Conservation (phyloP, 805 yeast genomes). For the Saccharomycopsis oosterbeekiorum region DNA sequence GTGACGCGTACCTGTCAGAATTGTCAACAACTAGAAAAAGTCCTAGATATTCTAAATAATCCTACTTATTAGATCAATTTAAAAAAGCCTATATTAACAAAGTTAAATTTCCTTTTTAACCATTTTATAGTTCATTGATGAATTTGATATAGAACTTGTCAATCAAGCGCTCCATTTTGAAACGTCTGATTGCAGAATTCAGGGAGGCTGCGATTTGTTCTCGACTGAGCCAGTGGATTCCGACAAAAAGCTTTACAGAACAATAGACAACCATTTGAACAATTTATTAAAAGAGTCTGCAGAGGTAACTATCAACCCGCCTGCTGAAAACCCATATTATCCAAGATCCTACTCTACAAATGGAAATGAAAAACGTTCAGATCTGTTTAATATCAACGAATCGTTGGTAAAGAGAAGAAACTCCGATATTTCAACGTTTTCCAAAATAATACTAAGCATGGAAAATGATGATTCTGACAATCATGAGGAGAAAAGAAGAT, state of each 20-base stretch:
- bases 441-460: not conserved
- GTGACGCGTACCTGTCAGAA: not conserved
- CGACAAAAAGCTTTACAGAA: conserved; percentile 80
- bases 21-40: too few relatives aligned
- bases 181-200: conserved; percentile 62
- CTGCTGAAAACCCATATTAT: conserved; percentile 15
- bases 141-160: conserved; percentile 82
- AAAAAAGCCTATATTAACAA: too few relatives aligned
- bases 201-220: conserved; percentile 87
- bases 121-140: conserved; percentile 66
- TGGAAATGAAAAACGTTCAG: not conserved
- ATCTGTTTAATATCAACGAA: not conserved
- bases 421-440: not conserved
- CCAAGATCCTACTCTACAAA: conserved; percentile 13
- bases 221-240: conserved; percentile 90
- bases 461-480: not conserved
- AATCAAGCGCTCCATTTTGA: conserved; percentile 79
- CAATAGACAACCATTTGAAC: conserved; percentile 59
- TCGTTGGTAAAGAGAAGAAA: not conserved
- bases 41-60: too few relatives aligned
- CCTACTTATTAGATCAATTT: too few relatives aligned
- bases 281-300: conserved; percentile 10
- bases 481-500: not conserved
- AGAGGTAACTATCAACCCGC: conserved; percentile 3
- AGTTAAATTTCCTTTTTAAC: too few relatives aligned